Percentiles rank a stretch among this genome's conserved stretches.
Evolutionary conservation across 768 basidiomycete genomes (phyloP).

Genomic region (Pulveroboletus ravenelii): DNA sequence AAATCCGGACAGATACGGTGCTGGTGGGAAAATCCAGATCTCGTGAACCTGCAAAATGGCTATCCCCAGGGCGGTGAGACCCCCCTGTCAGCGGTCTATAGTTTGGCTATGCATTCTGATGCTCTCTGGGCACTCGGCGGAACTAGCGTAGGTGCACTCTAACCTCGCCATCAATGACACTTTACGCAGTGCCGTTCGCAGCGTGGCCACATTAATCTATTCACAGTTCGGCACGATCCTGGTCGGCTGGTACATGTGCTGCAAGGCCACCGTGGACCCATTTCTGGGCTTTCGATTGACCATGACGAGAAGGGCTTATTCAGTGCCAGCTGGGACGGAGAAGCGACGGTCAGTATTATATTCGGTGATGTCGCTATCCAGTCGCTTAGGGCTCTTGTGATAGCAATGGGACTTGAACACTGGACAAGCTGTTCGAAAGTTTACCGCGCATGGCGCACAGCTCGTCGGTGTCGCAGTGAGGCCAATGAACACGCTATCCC

Average conservation of each 20-base stretch:
- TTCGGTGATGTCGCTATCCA: not conserved
- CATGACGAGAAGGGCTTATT: slow-evolving; percentile 82
- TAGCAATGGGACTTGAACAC: slow-evolving; percentile 99
- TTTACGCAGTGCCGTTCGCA: slow-evolving; percentile 30
- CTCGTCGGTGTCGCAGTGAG: slow-evolving; percentile 76
- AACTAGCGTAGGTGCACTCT: slow-evolving; percentile 57
- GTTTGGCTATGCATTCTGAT: slow-evolving; percentile 87
- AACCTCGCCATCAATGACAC: slow-evolving; percentile 14
- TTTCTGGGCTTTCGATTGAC: slow-evolving; percentile 79
- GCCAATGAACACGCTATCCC: slow-evolving; percentile 46
- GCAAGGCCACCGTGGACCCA: slow-evolving; percentile 70
- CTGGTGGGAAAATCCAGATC: slow-evolving; percentile 81
- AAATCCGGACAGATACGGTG: slow-evolving; percentile 81
- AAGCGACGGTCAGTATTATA: slow-evolving; percentile 61
- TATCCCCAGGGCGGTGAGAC: slow-evolving; percentile 45
- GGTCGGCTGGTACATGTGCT: slow-evolving; percentile 65
- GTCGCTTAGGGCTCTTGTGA: slow-evolving; percentile 5
- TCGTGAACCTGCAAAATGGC: slow-evolving; percentile 16
- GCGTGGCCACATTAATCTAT: slow-evolving; percentile 90
- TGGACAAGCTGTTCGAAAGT: slow-evolving; percentile 71
- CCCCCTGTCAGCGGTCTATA: slow-evolving; percentile 73
- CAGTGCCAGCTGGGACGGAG: slow-evolving; percentile 94
- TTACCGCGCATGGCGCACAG: slow-evolving; percentile 79
- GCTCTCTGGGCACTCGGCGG: slow-evolving; percentile 91
- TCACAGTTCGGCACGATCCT: slow-evolving; percentile 89